Percentiles rank a stretch among this genome's conserved stretches.
These are phyloP conservation scores for Leccinum subrobustum DNA, from an alignment of 1,284 basidiomycete genomes.

Conservation along the genomic window DNA sequence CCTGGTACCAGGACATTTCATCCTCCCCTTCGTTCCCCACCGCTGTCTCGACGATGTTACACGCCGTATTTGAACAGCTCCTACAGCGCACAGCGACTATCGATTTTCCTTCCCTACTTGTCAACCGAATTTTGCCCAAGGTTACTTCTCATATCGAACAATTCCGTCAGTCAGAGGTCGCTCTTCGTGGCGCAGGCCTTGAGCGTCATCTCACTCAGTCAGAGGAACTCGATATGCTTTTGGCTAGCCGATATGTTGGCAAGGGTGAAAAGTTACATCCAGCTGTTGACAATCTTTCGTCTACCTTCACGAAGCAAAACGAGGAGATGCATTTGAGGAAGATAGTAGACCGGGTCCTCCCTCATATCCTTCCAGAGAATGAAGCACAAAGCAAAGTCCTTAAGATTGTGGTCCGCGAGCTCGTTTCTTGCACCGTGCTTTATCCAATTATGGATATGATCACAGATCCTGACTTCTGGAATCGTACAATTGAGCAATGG, in stretches of 20 bases:
- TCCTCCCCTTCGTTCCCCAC: slow-evolving; percentile 85
- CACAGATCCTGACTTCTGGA: slow-evolving; percentile 96
- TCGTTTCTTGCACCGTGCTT: slow-evolving; percentile 79
- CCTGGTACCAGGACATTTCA: slow-evolving; percentile 85
- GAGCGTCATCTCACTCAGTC: slow-evolving; percentile 80
- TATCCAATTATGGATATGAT: slow-evolving; percentile 91
- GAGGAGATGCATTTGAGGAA: slow-evolving; percentile 83
- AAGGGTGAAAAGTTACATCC: slow-evolving; percentile 70
- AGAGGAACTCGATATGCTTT: slow-evolving; percentile 81
- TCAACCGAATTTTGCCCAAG: slow-evolving; percentile 83
- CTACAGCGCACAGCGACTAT: slow-evolving; percentile 55
- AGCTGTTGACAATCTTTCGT: slow-evolving; percentile 82
- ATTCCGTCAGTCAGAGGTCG: slow-evolving; percentile 89
- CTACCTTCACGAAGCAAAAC: slow-evolving; percentile 83
- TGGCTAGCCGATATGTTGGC: slow-evolving; percentile 73
- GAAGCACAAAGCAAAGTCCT: slow-evolving; percentile 74
- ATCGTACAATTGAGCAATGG: slow-evolving; percentile 86
- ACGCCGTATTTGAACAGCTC: slow-evolving; percentile 61
- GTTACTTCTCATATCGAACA: slow-evolving; percentile 88
- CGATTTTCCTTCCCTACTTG: slow-evolving; percentile 77
- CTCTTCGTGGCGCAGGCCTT: slow-evolving; percentile 70
- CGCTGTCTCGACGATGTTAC: slow-evolving; percentile 77
- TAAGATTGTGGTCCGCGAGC: slow-evolving; percentile 75
- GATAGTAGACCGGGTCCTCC: slow-evolving; percentile 70
- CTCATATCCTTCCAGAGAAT: slow-evolving; percentile 70